Percentiles rank a stretch among this genome's conserved stretches.
Evolutionary conservation across 2,329 filamentous ascomycete genomes (phyloP).

Genomic region (Arthroderma uncinatum): DNA sequence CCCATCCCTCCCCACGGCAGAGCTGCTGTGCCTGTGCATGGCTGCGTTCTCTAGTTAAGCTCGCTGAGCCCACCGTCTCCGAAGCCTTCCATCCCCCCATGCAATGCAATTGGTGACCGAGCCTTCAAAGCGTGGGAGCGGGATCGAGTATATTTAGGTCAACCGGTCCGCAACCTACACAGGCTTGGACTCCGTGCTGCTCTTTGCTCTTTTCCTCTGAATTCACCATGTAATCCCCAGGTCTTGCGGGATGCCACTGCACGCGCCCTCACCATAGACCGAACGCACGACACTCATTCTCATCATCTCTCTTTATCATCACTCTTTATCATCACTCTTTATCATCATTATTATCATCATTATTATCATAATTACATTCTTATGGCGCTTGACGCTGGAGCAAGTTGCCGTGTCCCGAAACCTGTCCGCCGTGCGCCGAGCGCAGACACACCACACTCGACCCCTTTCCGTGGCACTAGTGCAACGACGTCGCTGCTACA

Average conservation of each 20-base stretch:
- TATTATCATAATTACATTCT: background rate
- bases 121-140: background rate
- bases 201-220: background rate
- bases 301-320: background rate
- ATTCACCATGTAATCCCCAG: background rate
- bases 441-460: slow-evolving; percentile 3
- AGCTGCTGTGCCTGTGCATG: background rate
- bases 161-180: background rate
- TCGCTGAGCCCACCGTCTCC: background rate
- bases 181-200: background rate
- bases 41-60: background rate
- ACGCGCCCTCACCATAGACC: too few species aligned
- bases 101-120: background rate
- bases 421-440: slow-evolving; percentile 11
- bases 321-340: background rate
- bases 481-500: background rate
- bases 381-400: background rate
- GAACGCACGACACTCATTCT: too few species aligned
- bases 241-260: background rate
- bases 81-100: background rate
- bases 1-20: too few species aligned
- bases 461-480: slow-evolving; percentile 6
- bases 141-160: background rate
- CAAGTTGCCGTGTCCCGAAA: slow-evolving; percentile 7
- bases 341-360: background rate